phyloP scores from a whole-genome alignment of 306 rosid genomes.

The Lithocarpus polystachyus region DNA sequence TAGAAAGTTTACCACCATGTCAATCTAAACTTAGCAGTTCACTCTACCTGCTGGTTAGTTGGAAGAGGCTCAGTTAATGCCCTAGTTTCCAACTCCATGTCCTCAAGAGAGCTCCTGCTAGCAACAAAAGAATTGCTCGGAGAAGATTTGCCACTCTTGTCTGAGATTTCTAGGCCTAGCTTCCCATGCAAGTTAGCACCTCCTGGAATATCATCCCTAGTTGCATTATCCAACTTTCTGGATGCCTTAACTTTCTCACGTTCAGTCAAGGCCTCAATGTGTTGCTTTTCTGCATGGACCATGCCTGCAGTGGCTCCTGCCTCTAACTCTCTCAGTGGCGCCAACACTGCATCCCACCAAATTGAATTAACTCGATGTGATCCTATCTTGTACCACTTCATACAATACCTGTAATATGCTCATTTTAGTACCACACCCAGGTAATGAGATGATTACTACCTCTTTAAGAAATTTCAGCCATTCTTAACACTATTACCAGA shows the following conservation, averaged over 20 bases:
- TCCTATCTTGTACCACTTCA: conserved; percentile 85
- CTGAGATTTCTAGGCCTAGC: conserved; percentile 14
- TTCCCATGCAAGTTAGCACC: conserved; percentile 20
- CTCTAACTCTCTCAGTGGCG: conserved; percentile 77
- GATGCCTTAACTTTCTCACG: conserved; percentile 6
- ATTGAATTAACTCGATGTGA: conserved; percentile 64
- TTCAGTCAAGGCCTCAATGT: conserved; percentile 12
- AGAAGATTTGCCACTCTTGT: conserved; percentile 28
- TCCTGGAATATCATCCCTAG: background rate
- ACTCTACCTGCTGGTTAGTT: conserved; percentile 84
- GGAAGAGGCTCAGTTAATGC: conserved; percentile 99
- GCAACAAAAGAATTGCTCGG: conserved; percentile 32
- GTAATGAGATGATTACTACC: conserved; percentile 12
- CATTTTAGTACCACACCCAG: conserved; percentile 26
- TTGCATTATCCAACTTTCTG: conserved; percentile 14
- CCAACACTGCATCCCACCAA: conserved; percentile 88
- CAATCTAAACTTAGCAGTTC: conserved; percentile 17
- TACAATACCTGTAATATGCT: conserved; percentile 62
- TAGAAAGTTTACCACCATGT: conserved; percentile 13
- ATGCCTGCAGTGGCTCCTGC: conserved; percentile 54
- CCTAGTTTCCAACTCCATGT: conserved; percentile 90
- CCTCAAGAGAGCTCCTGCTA: conserved; percentile 76
- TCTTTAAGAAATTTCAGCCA: background rate
- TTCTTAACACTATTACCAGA: background rate
- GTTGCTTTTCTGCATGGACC: conserved; percentile 20